Percentiles rank a stretch among this genome's conserved stretches.
phyloP scores from a whole-genome alignment of 305 asterid species.

The Fraxinus ornus region DNA sequence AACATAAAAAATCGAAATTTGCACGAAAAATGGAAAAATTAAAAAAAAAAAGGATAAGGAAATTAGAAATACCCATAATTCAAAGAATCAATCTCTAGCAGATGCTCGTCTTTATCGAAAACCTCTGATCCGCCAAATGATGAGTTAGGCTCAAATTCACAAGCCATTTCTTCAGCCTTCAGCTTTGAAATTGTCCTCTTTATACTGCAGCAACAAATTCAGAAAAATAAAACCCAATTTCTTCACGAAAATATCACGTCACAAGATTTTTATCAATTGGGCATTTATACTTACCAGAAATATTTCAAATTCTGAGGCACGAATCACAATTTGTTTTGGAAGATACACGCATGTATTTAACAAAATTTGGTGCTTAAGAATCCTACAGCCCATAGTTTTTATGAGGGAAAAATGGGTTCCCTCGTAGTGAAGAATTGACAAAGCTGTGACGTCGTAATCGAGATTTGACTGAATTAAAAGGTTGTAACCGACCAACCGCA shows the following conservation, averaged over 20 bases:
- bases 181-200: background rate
- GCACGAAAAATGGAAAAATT: background rate
- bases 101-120: constrained; percentile 8
- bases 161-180: background rate
- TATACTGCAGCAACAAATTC: background rate
- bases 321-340: background rate
- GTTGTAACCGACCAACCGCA: background rate
- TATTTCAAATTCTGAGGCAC: background rate
- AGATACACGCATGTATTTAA: background rate
- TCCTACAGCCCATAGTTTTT: constrained; percentile 16
- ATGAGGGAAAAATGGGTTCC: constrained; percentile 27
- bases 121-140: background rate
- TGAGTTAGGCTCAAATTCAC: background rate
- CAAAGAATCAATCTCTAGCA: constrained; percentile 19
- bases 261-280: background rate
- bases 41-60: background rate
- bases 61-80: constrained; percentile 38
- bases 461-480: background rate
- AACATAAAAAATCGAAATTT: background rate
- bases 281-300: background rate
- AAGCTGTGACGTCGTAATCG: background rate
- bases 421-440: background rate
- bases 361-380: background rate
- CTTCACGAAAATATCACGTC: background rate
- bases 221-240: background rate